Conservation (phyloP, 169 alveolate genomes). For the Theileria annulata region DNA sequence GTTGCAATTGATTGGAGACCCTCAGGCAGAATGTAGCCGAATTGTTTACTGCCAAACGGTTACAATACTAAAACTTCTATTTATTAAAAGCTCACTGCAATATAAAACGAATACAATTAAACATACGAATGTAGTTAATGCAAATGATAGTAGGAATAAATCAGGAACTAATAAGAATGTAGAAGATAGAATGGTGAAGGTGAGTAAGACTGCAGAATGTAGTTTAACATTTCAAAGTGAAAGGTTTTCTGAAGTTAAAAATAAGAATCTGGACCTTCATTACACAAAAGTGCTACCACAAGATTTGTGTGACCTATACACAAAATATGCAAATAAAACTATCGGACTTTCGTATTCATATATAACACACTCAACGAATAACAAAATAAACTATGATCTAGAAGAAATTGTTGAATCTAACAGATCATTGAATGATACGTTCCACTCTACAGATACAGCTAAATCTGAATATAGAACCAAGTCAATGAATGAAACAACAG, state of each 20-base stretch:
- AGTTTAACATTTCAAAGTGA: not conserved
- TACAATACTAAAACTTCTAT: slow-evolving; percentile 40
- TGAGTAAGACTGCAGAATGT: slow-evolving; percentile 4
- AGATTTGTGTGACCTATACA: not conserved
- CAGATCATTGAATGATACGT: not conserved
- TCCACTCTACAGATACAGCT: not conserved
- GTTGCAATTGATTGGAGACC: slow-evolving; percentile 53
- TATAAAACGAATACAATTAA: slow-evolving; percentile 27
- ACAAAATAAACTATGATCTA: not conserved
- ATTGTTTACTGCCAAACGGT: slow-evolving; percentile 40
- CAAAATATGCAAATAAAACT: not conserved
- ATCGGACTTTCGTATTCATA: not conserved
- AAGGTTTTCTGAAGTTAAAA: not conserved
- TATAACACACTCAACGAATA: not conserved
- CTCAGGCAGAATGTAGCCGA: slow-evolving; percentile 36
- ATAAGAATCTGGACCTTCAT: not conserved
- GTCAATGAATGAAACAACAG: not conserved
- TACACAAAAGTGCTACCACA: not conserved
- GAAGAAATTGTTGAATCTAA: not conserved
- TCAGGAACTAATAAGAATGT: not conserved
- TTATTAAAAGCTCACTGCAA: slow-evolving; percentile 40
- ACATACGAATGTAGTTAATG: not conserved
- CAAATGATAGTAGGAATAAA: not conserved
- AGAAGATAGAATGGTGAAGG: not conserved
- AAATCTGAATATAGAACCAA: not conserved